phyloP scores from a whole-genome alignment of 306 rosid species.

The Ormosia semicastrata region DNA sequence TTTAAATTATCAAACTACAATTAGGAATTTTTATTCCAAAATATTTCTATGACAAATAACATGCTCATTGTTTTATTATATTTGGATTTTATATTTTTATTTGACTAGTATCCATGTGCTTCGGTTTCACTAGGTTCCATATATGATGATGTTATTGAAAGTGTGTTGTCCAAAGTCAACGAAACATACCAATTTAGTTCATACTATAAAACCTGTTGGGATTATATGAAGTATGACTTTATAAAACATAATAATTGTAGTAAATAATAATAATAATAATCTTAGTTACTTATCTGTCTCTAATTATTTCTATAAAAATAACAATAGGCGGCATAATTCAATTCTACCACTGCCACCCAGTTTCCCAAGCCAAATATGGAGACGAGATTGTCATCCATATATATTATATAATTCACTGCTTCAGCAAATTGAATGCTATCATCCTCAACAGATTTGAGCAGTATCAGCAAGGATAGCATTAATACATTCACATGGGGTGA shows the following conservation, averaged over 20 bases:
- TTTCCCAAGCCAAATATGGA: too few species aligned
- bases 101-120: neutral
- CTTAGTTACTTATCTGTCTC: neutral
- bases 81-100: neutral
- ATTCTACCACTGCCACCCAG: neutral
- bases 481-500: constrained; percentile 14
- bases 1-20: neutral
- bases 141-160: neutral
- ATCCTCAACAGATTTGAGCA: neutral
- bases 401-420: neutral
- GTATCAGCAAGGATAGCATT: neutral
- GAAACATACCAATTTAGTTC: neutral
- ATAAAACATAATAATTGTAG: neutral
- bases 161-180: neutral
- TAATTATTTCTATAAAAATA: neutral
- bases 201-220: neutral
- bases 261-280: neutral
- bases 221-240: neutral
- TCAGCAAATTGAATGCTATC: neutral
- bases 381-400: too few species aligned
- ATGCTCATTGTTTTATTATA: too few species aligned
- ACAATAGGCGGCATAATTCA: neutral
- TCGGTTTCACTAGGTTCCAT: neutral
- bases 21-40: neutral
- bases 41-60: too few species aligned